Evolutionary conservation across 352 stramenopile species (phyloP), one percentile per base, ranked within the genome.

Genomic region (Pythium aphanidermatum): DNA sequence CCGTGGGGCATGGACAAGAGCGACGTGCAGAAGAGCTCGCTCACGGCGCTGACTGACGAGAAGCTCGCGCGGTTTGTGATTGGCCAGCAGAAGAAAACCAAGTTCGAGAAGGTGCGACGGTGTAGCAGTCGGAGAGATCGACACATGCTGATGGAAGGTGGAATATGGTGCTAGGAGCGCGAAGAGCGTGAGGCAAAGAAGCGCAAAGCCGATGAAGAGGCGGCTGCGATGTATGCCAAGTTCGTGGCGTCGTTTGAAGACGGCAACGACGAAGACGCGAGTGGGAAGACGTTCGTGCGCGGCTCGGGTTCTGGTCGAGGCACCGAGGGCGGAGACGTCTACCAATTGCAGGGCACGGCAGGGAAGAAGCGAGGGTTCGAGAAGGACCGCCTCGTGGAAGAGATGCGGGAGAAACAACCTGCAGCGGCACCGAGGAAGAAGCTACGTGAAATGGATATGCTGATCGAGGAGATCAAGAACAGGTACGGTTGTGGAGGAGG

Each of bases 161-260:
- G n/a, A 32, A 17, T n/a, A 10, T 24, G 30, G 38, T 27, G 23
- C 5, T 29, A 87, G 73, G 79, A 89, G 21, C 58, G 70, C 39
- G 79, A 92, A 62, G 72, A 90, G 42, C 74, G 80, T 3, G 86
- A 95, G 57, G 60, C 67, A 6, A 88, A 84, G 51, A 93, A 93
- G 68, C 68, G 76, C 33, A 68, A 83, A 34, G 86, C 84, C 0
- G 86, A 96, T 30, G 80, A 65, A 20, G 86, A 96, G 57, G 84
- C 83, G 5, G 80, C 83, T 24, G 77, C 80, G 56, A 88, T 95
- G 48, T 95, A 95, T 61, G 74, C 89, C 42, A 80, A 68, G 42
- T 96, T 96, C 61, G 85, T 95, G 26, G 81, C 82, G 28, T 95
- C 84, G 9, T 96, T 96, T 48, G 81, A 94, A 14, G 64, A 88